Conservation (phyloP, 1,139 yeast species). For the Citeromyces hawaiiensis region DNA sequence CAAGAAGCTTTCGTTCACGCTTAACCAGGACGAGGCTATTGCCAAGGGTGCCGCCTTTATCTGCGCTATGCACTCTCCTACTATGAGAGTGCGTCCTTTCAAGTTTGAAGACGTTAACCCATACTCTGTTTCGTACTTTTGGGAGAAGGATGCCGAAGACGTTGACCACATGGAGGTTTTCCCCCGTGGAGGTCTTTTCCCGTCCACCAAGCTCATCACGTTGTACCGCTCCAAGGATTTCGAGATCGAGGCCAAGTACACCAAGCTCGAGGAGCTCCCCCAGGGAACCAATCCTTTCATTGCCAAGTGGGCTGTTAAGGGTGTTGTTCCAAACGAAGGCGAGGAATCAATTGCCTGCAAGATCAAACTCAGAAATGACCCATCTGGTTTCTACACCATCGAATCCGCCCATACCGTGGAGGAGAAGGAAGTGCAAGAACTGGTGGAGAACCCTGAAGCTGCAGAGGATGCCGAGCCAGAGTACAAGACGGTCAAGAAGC, state of each 20-base stretch:
- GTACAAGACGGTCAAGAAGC: slow-evolving; percentile 83
- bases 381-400: slow-evolving; percentile 88
- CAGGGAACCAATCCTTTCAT: slow-evolving; percentile 52
- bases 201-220: slow-evolving; percentile 91
- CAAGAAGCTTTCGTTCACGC: slow-evolving; percentile 82
- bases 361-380: slow-evolving; percentile 92
- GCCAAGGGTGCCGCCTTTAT: slow-evolving; percentile 99
- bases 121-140: slow-evolving; percentile 83
- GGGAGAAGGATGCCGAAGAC: slow-evolving; percentile 92
- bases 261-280: slow-evolving; percentile 64
- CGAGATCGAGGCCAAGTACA: slow-evolving; percentile 75
- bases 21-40: slow-evolving; percentile 98
- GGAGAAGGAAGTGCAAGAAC: slow-evolving; percentile 80
- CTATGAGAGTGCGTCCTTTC: slow-evolving; percentile 96
- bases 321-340: slow-evolving; percentile 69
- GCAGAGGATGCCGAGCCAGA: slow-evolving; percentile 70
- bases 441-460: slow-evolving; percentile 55
- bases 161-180: slow-evolving; percentile 90
- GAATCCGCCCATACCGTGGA: slow-evolving; percentile 94
- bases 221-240: slow-evolving; percentile 87
- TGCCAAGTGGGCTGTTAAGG: slow-evolving; percentile 79
- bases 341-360: slow-evolving; percentile 77
- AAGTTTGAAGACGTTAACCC: slow-evolving; percentile 93
- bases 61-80: slow-evolving; percentile 98
- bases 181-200: slow-evolving; percentile 89